Base-by-base conservation (phyloP, 192 early-diverging fungal species). In the Linderina pennispora region DNA sequence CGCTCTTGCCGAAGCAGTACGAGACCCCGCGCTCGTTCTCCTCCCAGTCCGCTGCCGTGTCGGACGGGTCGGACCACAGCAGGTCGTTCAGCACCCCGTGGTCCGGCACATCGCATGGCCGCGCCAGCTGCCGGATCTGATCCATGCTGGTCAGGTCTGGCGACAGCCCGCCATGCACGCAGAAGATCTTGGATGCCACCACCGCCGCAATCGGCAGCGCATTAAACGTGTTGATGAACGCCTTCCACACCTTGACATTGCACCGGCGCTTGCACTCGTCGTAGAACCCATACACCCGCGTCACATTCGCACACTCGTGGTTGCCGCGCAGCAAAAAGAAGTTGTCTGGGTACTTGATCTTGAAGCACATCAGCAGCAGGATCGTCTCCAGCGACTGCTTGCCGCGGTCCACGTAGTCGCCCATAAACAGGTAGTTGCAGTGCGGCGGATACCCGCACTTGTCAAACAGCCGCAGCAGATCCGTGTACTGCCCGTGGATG, bases 341-440 rank as follows among this genome's bases (percentile, higher is more conserved):
- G 74, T 93, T 97, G 55, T 93, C 92, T 0, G 91, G 90, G 57
- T 88, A 92, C 63, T 97, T 94, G 64, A 97, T 86, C 71, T 98
- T 98, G 78, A 91, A 98, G 62, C 87, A 89, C 43, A 98, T 80
- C 45, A 98, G 71, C 48, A 98, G 62, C 19, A 92, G 70, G 48
- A 98, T 94, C 14, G 91, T 98, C 66, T 98, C 95, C 33, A 98
- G 76, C 48, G 82, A 86, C 72, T 91, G 85, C 65, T 94, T 95
- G 48, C 95, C 95, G 23, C 95, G 83, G 74, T 98, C 95, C 6
- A 98, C 95, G 75, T 98, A 98, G 66, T 98, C 95, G 18, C 92
- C 89, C 16, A 97, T 41, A 53, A 94, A 97, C 47, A 94, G 68
- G 67, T 92, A 98, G 74, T 96, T 96, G 53, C 89, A 77, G 19